These are phyloP conservation scores for Aspergillus eucalypticola DNA, from an alignment of 2,329 filamentous ascomycete genomes.

Conservation along the genomic window DNA sequence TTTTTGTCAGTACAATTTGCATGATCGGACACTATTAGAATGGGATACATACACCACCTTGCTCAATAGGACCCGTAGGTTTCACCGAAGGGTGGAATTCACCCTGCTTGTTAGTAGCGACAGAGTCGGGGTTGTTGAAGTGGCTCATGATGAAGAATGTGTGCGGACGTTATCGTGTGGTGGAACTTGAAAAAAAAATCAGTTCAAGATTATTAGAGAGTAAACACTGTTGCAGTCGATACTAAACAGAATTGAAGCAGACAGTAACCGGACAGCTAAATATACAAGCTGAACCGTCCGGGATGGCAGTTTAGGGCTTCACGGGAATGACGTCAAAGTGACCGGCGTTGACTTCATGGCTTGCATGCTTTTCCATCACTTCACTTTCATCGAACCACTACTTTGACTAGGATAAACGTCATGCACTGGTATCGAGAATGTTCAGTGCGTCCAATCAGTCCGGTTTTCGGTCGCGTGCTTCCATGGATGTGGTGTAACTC, in stretches of 20 bases:
- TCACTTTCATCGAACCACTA: not conserved
- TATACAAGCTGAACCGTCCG: not conserved
- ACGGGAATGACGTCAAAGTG: conserved; percentile 26
- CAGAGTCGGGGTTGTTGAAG: not conserved
- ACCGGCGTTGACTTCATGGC: conserved; percentile 19
- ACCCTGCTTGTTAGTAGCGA: conserved; percentile 6
- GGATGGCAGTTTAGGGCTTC: not conserved
- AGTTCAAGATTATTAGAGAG: not conserved
- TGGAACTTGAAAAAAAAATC: not conserved
- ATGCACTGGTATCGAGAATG: not conserved
- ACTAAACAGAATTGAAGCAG: not conserved
- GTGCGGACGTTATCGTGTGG: not conserved
- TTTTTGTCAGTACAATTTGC: conserved; percentile 15
- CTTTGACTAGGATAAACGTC: not conserved
- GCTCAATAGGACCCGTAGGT: not conserved
- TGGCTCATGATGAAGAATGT: not conserved
- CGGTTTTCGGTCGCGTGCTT: not conserved
- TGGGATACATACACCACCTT: conserved; percentile 8
- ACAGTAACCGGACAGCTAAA: not conserved
- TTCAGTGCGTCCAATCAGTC: not conserved
- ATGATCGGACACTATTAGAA: not conserved
- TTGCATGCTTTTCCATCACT: not conserved
- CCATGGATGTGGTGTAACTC: not conserved
- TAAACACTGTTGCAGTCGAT: not conserved
- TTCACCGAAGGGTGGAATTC: conserved; percentile 1